Percentiles rank a stretch among this genome's conserved stretches.
Conservation (phyloP, 495 filamentous ascomycete genomes). For the Sphaerosporella brunnea region DNA sequence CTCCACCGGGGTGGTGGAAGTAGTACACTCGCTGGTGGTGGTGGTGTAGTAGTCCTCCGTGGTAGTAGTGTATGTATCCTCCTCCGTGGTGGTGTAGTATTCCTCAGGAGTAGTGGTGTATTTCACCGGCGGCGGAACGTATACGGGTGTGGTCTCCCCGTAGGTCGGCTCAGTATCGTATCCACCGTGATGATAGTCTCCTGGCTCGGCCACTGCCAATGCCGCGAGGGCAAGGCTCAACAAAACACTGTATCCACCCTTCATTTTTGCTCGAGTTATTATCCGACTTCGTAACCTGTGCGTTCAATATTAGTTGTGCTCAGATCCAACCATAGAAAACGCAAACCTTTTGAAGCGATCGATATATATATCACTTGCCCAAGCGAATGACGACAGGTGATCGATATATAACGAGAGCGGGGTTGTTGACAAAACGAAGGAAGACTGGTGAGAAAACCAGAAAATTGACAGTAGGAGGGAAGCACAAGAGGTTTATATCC, state of each 20-base stretch:
- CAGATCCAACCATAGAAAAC: background rate
- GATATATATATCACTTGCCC: too few relatives aligned
- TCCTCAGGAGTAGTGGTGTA: slow-evolving; percentile 1
- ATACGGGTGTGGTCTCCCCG: background rate
- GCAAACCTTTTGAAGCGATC: slow-evolving; percentile 1
- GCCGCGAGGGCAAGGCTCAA: background rate
- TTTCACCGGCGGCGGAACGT: background rate
- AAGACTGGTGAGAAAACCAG: too few relatives aligned
- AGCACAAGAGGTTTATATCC: too few relatives aligned
- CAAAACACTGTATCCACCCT: background rate
- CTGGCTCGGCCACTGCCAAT: background rate
- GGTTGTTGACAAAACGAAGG: background rate
- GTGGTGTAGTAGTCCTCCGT: background rate
- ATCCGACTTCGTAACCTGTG: too few relatives aligned
- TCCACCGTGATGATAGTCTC: background rate
- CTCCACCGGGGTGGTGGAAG: background rate
- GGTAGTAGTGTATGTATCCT: background rate
- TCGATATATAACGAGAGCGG: background rate
- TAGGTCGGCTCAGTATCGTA: too few relatives aligned
- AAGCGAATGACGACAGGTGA: background rate
- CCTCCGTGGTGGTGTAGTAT: background rate
- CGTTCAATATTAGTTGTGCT: background rate
- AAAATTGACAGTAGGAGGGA: too few relatives aligned
- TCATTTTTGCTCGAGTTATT: slow-evolving; percentile 1
- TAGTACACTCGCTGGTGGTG: background rate